phyloP scores from a whole-genome alignment of 352 stramenopile genomes.

The Phytophthora hybrid region DNA sequence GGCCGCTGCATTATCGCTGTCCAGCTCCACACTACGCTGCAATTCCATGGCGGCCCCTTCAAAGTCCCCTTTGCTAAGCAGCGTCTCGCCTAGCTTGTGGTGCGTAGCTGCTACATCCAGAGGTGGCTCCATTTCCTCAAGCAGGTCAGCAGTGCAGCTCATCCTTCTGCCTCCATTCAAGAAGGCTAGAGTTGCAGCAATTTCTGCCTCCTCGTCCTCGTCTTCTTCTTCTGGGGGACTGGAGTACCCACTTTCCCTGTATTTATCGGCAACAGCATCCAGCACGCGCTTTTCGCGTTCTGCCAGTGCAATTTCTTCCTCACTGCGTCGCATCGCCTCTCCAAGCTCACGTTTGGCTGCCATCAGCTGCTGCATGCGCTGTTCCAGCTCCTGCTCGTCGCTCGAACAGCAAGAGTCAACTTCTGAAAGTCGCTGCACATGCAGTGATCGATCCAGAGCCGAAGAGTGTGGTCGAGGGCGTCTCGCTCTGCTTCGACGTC shows the following conservation, averaged over 20 bases:
- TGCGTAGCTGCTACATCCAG: constrained; percentile 61
- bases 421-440: constrained; percentile 37
- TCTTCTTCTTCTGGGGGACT: constrained; percentile 32
- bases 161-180: constrained; percentile 34
- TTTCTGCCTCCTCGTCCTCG: constrained; percentile 38
- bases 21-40: constrained; percentile 50
- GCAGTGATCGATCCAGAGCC: constrained; percentile 31
- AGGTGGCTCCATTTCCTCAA: constrained; percentile 42
- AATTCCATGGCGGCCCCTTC: constrained; percentile 46
- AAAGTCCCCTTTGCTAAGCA: constrained; percentile 61
- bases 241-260: constrained; percentile 42
- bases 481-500: constrained; percentile 20
- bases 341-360: constrained; percentile 48
- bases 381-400: constrained; percentile 54
- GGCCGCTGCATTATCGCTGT: constrained; percentile 43
- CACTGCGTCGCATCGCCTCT: constrained; percentile 46
- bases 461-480: constrained; percentile 34
- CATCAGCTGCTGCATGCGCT: constrained; percentile 51
- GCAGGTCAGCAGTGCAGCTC: constrained; percentile 28
- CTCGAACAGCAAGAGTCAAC: constrained; percentile 36
- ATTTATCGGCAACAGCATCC: constrained; percentile 43
- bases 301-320: constrained; percentile 42
- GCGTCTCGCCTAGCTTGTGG: constrained; percentile 56
- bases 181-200: constrained; percentile 36
- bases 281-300: constrained; percentile 45